A percentile compares a stretch with the other conserved stretches of the same genome.
Conservation (phyloP, 306 rosid genomes). For the Delonix regia region DNA sequence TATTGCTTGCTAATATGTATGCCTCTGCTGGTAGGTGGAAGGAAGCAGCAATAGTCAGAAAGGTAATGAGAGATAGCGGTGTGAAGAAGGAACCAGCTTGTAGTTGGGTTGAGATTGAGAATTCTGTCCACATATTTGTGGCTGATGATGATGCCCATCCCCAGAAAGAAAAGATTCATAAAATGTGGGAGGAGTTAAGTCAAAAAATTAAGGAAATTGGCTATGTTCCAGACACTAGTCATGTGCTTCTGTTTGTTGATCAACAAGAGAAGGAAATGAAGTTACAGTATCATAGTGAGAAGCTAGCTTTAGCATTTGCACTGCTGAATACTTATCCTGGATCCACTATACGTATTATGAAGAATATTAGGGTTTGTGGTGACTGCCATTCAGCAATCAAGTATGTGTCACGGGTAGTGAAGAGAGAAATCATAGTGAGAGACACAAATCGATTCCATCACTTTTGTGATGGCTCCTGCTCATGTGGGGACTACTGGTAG, state of each 20-base stretch:
- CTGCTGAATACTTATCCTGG: slow-evolving; percentile 52
- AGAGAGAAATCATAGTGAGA: slow-evolving; percentile 54
- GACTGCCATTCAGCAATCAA: slow-evolving; percentile 58
- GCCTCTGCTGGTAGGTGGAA: slow-evolving; percentile 58
- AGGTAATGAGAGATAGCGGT: slow-evolving; percentile 49
- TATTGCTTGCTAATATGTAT: slow-evolving; percentile 51
- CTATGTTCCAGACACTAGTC: slow-evolving; percentile 61
- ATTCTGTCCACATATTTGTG: slow-evolving; percentile 47
- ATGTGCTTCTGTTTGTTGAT: slow-evolving; percentile 48
- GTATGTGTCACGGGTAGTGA: slow-evolving; percentile 46
- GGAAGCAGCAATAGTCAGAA: slow-evolving; percentile 53
- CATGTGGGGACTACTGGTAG: slow-evolving; percentile 58
- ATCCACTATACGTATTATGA: slow-evolving; percentile 58
- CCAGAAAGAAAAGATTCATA: slow-evolving; percentile 43
- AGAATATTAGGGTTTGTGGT: slow-evolving; percentile 59
- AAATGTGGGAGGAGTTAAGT: slow-evolving; percentile 53
- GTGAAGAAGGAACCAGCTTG: slow-evolving; percentile 32
- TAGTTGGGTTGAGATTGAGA: slow-evolving; percentile 62
- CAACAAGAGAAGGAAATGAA: slow-evolving; percentile 52
- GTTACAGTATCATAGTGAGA: slow-evolving; percentile 57
- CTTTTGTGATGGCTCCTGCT: slow-evolving; percentile 48
- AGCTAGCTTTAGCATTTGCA: slow-evolving; percentile 60
- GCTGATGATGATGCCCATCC: slow-evolving; percentile 51
- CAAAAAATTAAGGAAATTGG: slow-evolving; percentile 52
- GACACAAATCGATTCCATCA: slow-evolving; percentile 60